Base-by-base conservation (phyloP, 2,329 filamentous ascomycete species). In the Ophiostoma ips region DNA sequence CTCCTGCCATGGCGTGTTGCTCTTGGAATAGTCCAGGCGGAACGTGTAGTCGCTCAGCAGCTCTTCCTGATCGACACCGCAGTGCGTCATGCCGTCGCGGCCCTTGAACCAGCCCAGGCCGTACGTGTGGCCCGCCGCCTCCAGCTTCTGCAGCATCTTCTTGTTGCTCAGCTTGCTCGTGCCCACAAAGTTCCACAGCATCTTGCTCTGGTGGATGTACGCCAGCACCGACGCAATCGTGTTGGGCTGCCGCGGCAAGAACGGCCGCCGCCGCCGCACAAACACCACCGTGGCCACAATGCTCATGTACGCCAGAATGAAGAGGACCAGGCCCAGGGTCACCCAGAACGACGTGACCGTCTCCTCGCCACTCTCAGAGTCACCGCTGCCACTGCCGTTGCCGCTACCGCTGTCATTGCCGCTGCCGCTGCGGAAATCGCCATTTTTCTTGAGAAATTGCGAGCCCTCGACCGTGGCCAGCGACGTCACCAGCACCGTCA, bases 131-230 rank as follows among this genome's bases (percentile, higher is more conserved):
- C 47, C 46, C n/a, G 43, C 24, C 10, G 62, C 65, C 53, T 77
- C 75, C 34, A 89, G 68, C 61, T 72, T 71, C 50, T 64, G 63
- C 55, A 74, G 76, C 78, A 87, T 84, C 60, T 78, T 66, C 13
- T 69, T 66, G 49, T 74, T 77, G 56, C 71, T 75, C 47, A 81
- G 65, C 64, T 77, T 77, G 53, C 81, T 76, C 19, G 82, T 87
- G 38, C 76, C 79, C 13, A 86, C 80, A 63, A 89, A 89, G 59
- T 79, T 77, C 55, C 79, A 80, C 43, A 89, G 67, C 84, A 89
- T 88, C 65, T 84, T 84, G 62, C 76, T 83, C 66, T 87, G 83
- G 63, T 89, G 81, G 53, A 89, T 84, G 59, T 83, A 89, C 0
- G 83, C 83, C 49, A 90, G 70, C 49, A 88, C 77, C 40, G 77